Evolutionary conservation across 1,284 basidiomycete species (phyloP).

Genomic region (Xerocomus amazonicus): DNA sequence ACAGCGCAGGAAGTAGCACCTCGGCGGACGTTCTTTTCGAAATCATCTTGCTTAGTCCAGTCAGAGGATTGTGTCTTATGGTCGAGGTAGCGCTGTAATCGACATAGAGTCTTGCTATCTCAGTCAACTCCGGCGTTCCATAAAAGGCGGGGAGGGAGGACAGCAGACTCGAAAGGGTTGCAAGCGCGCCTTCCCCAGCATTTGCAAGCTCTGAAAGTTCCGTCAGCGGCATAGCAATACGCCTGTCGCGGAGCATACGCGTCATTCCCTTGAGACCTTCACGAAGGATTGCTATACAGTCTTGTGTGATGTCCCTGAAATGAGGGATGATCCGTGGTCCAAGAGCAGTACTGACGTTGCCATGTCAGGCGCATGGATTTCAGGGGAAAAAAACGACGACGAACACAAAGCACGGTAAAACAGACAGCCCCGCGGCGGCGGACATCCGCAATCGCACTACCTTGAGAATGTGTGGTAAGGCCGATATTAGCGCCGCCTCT

Average conservation of each 20-base stretch:
- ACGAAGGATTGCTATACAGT: slow-evolving; percentile 51
- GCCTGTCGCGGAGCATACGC: slow-evolving; percentile 13
- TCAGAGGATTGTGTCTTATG: slow-evolving; percentile 28
- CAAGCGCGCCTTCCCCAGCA: slow-evolving; percentile 39
- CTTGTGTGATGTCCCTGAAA: slow-evolving; percentile 68
- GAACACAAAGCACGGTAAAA: slow-evolving; percentile 64
- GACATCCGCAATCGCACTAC: slow-evolving; percentile 40
- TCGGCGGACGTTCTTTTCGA: slow-evolving; percentile 71
- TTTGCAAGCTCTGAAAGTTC: slow-evolving; percentile 16
- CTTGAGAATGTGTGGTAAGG: slow-evolving; percentile 56
- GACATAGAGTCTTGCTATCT: slow-evolving; percentile 56
- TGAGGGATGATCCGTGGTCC: slow-evolving; percentile 84
- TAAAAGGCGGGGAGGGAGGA: slow-evolving; percentile 69
- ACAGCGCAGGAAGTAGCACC: slow-evolving; percentile 61
- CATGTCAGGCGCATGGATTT: slow-evolving; percentile 7
- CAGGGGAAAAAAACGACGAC: background rate
- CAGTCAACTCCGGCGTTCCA: slow-evolving; percentile 54
- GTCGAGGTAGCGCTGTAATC: slow-evolving; percentile 37
- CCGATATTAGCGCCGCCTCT: slow-evolving; percentile 56
- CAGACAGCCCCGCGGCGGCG: slow-evolving; percentile 44
- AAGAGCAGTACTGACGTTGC: slow-evolving; percentile 46
- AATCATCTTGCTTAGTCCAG: slow-evolving; percentile 50
- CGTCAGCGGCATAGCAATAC: slow-evolving; percentile 2
- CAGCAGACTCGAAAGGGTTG: slow-evolving; percentile 55
- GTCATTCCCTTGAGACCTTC: slow-evolving; percentile 37